phyloP scores from a whole-genome alignment of 371 early-diverging fungal species.

The Massospora cicadina region DNA sequence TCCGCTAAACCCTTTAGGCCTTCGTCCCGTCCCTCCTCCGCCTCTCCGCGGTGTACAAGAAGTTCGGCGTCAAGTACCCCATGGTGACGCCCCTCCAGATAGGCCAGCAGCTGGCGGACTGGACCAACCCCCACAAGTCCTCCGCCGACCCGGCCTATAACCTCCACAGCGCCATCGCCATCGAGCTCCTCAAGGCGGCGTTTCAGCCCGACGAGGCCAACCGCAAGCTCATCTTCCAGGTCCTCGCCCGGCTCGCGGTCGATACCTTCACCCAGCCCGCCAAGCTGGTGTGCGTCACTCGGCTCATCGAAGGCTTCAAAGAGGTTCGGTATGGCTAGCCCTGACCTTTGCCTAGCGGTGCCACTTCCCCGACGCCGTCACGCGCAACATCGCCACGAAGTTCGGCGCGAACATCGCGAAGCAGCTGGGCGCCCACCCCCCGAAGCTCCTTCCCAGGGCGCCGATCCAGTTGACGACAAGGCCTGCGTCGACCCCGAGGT shows the following conservation, averaged over 20 bases:
- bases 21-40: constrained; percentile 21
- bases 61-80: constrained; percentile 21
- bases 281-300: not conserved
- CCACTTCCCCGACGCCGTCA: not conserved
- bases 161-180: constrained; percentile 22
- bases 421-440: not conserved
- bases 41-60: constrained; percentile 18
- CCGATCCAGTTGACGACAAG: not conserved
- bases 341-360: not conserved
- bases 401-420: not conserved
- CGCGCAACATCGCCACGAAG: not conserved
- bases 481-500: not conserved
- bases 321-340: not conserved
- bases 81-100: constrained; percentile 33
- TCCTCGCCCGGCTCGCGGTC: not conserved
- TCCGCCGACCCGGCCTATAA: constrained; percentile 15
- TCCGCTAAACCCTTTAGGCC: constrained; percentile 13
- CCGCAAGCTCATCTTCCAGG: constrained; percentile 4
- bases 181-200: constrained; percentile 19
- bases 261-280: not conserved
- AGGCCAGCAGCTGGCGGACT: constrained; percentile 33
- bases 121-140: constrained; percentile 25
- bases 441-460: not conserved
- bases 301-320: not conserved
- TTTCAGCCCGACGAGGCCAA: not conserved